Conservation (phyloP, 2,329 filamentous ascomycete species). For the Calonectria pauciramosa region DNA sequence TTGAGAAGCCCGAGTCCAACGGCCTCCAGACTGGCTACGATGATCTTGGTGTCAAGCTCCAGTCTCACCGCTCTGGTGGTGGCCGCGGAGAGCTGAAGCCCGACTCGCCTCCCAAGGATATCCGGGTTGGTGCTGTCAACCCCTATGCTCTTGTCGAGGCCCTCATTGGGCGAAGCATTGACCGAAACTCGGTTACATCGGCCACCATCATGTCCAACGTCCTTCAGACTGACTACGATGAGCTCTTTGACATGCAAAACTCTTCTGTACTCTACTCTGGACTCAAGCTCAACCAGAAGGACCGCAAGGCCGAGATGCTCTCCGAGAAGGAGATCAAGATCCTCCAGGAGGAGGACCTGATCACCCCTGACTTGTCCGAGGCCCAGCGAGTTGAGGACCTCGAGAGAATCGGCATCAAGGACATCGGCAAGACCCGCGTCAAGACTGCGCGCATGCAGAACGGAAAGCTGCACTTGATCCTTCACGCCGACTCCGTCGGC, state of each 20-base stretch:
- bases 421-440: slow-evolving; percentile 52
- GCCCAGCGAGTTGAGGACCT: slow-evolving; percentile 56
- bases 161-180: slow-evolving; percentile 57
- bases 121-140: slow-evolving; percentile 57
- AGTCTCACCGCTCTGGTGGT: slow-evolving; percentile 16
- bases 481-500: slow-evolving; percentile 52
- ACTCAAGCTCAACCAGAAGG: slow-evolving; percentile 55
- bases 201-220: slow-evolving; percentile 56
- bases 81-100: slow-evolving; percentile 37
- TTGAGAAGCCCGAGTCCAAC: slow-evolving; percentile 43
- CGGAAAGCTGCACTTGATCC: slow-evolving; percentile 58
- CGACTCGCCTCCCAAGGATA: slow-evolving; percentile 55
- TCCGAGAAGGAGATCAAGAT: slow-evolving; percentile 57
- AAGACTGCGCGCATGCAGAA: slow-evolving; percentile 59
- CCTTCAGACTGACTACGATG: slow-evolving; percentile 62
- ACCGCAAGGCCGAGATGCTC: slow-evolving; percentile 53
- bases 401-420: slow-evolving; percentile 55
- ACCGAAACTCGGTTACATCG: slow-evolving; percentile 51
- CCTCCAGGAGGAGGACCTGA: slow-evolving; percentile 57
- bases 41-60: slow-evolving; percentile 48
- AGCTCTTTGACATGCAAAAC: slow-evolving; percentile 62
- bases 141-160: slow-evolving; percentile 61
- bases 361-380: slow-evolving; percentile 58
- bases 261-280: slow-evolving; percentile 58
- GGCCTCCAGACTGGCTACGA: slow-evolving; percentile 51